Base-by-base conservation (phyloP, 2,329 filamentous ascomycete species). In the Lachnellula suecica region DNA sequence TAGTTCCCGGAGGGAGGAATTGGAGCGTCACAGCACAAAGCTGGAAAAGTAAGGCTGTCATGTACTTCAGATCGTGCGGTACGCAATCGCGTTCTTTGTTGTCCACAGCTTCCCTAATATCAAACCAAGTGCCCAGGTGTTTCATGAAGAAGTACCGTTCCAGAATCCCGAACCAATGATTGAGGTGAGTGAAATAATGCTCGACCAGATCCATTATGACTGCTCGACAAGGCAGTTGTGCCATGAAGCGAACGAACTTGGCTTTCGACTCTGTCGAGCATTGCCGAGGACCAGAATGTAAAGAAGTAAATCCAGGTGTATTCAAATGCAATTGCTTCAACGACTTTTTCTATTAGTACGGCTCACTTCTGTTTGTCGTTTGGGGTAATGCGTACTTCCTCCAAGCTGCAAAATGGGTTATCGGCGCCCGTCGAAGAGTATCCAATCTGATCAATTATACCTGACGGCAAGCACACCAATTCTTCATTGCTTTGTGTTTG, bases 131-230 rank as follows among this genome's bases (percentile, higher is more conserved):
- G 7, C 8, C 7, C 13, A 31, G 27, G 13, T 7, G 7, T 13
- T 31, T 31, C 8, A 7, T 7, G 17, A 51, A 37, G 34, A 35
- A 46, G 22, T 38, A 27, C 9, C 20, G 19, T 25, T 46, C 49
- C 15, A 51, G 5, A 13, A 51, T 40, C 4, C 22, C 10, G 19
- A 25, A 34, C 24, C 11, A 34, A 27, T 17, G 37, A 22, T 51
- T 51, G 6, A 46, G 41, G 25, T 51, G 29, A 20, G 29, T 9
- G 42, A 51, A 51, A 31, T 27, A 51, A n/a, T 45, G 24, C 20
- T 34, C 31, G 10, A 46, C 35, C 15, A 51, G 49, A 17, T 51
- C 49, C 5, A 38, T 22, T 24, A 40, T 46, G 15, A 51, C 20
- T 15, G 29, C 13, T 13, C 45, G 23, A n/a, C 41, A 20, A 3